phyloP scores from a whole-genome alignment of 805 yeast species.

The Sugiyamaella boreocaroliniensis region DNA sequence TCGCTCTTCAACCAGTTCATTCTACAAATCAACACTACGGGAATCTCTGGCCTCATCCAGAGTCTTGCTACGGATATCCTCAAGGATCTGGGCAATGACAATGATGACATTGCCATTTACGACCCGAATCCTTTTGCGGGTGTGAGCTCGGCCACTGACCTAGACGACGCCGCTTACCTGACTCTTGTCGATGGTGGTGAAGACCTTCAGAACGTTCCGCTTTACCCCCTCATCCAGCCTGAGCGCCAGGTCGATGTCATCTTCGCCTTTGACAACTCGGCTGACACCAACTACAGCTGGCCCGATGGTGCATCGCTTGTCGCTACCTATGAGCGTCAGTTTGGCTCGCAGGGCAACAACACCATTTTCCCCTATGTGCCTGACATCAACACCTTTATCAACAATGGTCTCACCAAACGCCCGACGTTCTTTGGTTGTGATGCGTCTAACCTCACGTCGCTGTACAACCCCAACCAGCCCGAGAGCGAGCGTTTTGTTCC shows the following conservation, averaged over 20 bases:
- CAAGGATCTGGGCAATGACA: constrained; percentile 38
- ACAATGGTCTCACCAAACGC: constrained; percentile 52
- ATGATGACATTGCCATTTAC: constrained; percentile 63
- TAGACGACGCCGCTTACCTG: constrained; percentile 39
- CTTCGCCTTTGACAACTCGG: constrained; percentile 63
- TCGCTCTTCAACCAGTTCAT: constrained; percentile 67
- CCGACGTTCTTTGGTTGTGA: constrained; percentile 86
- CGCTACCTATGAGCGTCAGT: constrained; percentile 54
- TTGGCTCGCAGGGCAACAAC: constrained; percentile 44
- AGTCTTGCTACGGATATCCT: constrained; percentile 43
- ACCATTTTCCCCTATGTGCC: constrained; percentile 79
- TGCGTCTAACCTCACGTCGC: constrained; percentile 42
- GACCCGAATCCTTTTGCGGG: constrained; percentile 65
- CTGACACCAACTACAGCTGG: constrained; percentile 51
- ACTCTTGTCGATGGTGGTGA: constrained; percentile 67
- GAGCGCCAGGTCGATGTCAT: constrained; percentile 56
- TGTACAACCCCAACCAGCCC: constrained; percentile 15
- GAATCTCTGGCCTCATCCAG: constrained; percentile 41
- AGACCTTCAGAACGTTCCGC: constrained; percentile 58
- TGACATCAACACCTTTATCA: constrained; percentile 52
- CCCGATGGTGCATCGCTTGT: constrained; percentile 62
- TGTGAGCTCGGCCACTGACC: constrained; percentile 34
- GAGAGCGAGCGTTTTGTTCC: constrained; percentile 35
- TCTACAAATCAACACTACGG: constrained; percentile 49
- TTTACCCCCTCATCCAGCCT: constrained; percentile 54